Evolutionary conservation across 805 yeast species (phyloP).

Genomic region (Candida peoriensis): DNA sequence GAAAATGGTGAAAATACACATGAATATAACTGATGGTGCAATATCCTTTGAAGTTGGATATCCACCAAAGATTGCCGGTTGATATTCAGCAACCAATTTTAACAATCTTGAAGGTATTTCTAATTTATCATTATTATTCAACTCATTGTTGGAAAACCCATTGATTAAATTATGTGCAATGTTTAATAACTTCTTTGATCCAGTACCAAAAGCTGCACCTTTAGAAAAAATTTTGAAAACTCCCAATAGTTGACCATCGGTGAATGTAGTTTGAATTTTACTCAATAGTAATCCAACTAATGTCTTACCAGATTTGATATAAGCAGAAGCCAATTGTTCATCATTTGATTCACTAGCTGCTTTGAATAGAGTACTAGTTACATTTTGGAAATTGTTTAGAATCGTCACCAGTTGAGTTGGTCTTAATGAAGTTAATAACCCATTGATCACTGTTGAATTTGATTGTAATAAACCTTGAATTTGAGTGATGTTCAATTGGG

Average conservation of each 20-base stretch:
- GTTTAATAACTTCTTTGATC: constrained; percentile 17
- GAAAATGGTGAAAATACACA: constrained; percentile 47
- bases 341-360: constrained; percentile 12
- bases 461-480: constrained; percentile 20
- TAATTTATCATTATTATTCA: neutral
- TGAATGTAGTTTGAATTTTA: constrained; percentile 17
- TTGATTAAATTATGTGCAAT: constrained; percentile 13
- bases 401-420: constrained; percentile 17
- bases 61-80: constrained; percentile 56
- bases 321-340: constrained; percentile 3
- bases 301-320: constrained; percentile 10
- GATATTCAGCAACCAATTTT: constrained; percentile 23
- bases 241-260: constrained; percentile 20
- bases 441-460: constrained; percentile 17
- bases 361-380: constrained; percentile 18
- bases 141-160: constrained; percentile 18
- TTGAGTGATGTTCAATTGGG: constrained; percentile 21
- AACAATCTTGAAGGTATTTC: constrained; percentile 16
- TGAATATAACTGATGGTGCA: constrained; percentile 57
- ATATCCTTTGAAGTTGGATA: constrained; percentile 50
- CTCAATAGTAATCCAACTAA: constrained; percentile 14
- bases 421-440: constrained; percentile 15
- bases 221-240: constrained; percentile 17
- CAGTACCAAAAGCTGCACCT: constrained; percentile 26
- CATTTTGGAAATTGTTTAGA: constrained; percentile 16